Percentiles rank a stretch among this genome's conserved stretches.
phyloP scores from a whole-genome alignment of 179 eudicot genomes.

The Gypsophila paniculata region DNA sequence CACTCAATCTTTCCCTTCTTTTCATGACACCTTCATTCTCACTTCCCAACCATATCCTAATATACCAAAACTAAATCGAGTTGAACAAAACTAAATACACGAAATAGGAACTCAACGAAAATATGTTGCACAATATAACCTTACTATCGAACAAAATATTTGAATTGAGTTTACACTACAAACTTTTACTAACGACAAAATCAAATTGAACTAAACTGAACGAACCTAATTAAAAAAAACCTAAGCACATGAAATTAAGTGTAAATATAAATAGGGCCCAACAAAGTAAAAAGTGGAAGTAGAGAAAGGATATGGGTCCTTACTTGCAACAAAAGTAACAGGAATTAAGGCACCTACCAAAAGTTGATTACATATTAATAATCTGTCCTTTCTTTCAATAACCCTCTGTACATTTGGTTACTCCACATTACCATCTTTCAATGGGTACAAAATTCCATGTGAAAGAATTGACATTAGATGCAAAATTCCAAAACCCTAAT shows the following conservation, averaged over 20 bases:
- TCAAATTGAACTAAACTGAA: no score
- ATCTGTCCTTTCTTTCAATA: conserved; percentile 19
- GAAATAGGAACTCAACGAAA: no score
- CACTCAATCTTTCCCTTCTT: conserved; percentile 59
- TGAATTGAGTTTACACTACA: no score
- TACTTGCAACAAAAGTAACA: conserved; percentile 34
- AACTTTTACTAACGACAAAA: no score
- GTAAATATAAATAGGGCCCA: no score
- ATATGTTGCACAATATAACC: no score
- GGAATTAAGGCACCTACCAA: conserved; percentile 1
- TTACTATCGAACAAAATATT: no score
- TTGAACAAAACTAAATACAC: no score
- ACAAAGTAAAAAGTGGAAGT: no score
- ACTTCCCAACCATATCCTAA: not conserved
- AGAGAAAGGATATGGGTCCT: conserved; percentile 6
- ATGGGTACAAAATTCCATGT: conserved; percentile 27
- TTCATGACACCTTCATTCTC: conserved; percentile 30
- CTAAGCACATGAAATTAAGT: no score
- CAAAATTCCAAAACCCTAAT: conserved; percentile 18
- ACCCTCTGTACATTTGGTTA: conserved; percentile 23
- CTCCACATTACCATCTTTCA: conserved; percentile 28
- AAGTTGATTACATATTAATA: not conserved
- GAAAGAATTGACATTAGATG: conserved; percentile 3
- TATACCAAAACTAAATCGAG: no score
- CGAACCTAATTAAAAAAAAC: no score